Evolutionary conservation across 768 basidiomycete species (phyloP).

Genomic region (Polyporus arcularius): DNA sequence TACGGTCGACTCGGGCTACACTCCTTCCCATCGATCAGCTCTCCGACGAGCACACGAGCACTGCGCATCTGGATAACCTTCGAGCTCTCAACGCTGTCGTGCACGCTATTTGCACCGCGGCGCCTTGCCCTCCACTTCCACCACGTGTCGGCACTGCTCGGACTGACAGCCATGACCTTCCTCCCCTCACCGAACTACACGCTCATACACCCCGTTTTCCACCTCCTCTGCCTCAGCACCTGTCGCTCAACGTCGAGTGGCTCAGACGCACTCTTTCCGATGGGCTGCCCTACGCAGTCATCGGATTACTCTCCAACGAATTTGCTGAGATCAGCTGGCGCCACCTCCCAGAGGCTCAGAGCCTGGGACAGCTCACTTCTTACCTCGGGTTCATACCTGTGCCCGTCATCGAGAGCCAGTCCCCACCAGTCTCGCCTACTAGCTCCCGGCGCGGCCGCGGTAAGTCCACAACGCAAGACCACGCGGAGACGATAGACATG

Average conservation of each 20-base stretch:
- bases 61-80: neutral
- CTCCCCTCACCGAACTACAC: neutral
- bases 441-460: neutral
- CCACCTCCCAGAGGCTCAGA: conserved; percentile 28
- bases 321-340: conserved; percentile 3
- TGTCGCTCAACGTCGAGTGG: neutral
- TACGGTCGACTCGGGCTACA: neutral
- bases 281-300: conserved; percentile 28
- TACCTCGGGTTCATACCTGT: conserved; percentile 42
- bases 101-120: neutral
- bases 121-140: neutral
- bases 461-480: neutral
- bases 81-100: neutral
- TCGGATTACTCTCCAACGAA: conserved; percentile 19
- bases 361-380: conserved; percentile 43
- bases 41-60: too few relatives aligned
- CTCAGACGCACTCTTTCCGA: conserved; percentile 22
- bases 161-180: too few relatives aligned
- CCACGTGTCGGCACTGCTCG: neutral
- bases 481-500: conserved; percentile 4
- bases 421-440: neutral
- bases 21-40: too few relatives aligned
- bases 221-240: neutral
- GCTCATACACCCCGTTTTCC: neutral
- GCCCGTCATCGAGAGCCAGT: neutral